Percentiles rank a stretch among this genome's conserved stretches.
Conservation (phyloP, 163 green algal genomes). For the Scenedesmus sp. region DNA sequence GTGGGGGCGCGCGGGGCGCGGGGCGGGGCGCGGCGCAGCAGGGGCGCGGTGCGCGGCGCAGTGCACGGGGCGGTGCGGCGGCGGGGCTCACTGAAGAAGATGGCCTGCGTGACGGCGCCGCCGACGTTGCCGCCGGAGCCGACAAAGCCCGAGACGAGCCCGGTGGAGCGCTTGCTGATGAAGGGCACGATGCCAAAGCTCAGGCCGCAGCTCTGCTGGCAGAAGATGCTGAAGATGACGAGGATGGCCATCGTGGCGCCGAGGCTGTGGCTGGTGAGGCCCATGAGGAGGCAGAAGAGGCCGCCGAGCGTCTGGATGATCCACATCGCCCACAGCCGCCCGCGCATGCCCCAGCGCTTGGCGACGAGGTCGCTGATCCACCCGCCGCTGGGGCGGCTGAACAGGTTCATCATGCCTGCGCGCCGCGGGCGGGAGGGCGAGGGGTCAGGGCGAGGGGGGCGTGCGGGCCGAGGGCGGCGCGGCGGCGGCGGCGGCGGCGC, state of each 20-base stretch:
- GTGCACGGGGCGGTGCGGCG: too few species aligned
- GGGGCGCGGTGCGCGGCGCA: too few species aligned
- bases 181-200: constrained; percentile 93
- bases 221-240: constrained; percentile 85
- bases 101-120: constrained; percentile 75
- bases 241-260: constrained; percentile 74
- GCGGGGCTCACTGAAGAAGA: too few species aligned
- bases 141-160: constrained; percentile 89
- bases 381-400: constrained; percentile 83
- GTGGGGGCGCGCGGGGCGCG: too few species aligned
- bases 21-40: too few species aligned
- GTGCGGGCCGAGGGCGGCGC: too few species aligned
- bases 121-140: constrained; percentile 90
- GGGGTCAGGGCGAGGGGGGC: too few species aligned
- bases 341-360: constrained; percentile 84
- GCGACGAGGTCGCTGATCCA: constrained; percentile 76
- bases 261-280: constrained; percentile 58
- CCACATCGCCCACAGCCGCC: constrained; percentile 80
- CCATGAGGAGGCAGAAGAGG: constrained; percentile 76
- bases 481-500: too few species aligned
- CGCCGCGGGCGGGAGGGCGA: too few species aligned
- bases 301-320: constrained; percentile 65
- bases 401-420: constrained; percentile 89
- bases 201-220: constrained; percentile 74
- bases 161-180: constrained; percentile 84